A percentile compares a stretch with the other conserved stretches of the same genome.
Evolutionary conservation across 352 stramenopile species (phyloP).

Genomic region (Phytopythium sindhum): DNA sequence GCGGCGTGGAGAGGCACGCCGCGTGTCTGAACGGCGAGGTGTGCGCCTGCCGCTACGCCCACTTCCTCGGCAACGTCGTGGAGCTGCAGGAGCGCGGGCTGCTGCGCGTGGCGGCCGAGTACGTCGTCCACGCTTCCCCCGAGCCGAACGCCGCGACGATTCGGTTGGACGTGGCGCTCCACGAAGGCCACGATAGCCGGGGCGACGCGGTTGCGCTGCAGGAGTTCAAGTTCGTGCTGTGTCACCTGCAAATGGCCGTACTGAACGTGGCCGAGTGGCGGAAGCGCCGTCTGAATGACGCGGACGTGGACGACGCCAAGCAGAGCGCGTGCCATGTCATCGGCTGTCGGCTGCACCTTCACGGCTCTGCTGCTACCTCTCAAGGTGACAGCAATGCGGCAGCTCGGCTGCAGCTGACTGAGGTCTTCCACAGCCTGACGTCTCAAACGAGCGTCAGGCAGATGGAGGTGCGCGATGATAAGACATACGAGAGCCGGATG

Average conservation of each 20-base stretch:
- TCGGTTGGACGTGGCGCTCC: constrained; percentile 40
- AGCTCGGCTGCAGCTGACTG: constrained; percentile 43
- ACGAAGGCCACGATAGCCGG: constrained; percentile 20
- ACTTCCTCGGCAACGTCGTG: constrained; percentile 41
- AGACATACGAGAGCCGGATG: constrained; percentile 57
- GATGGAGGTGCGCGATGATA: constrained; percentile 69
- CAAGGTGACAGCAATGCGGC: constrained; percentile 7
- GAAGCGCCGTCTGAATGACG: constrained; percentile 10
- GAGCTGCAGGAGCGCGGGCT: constrained; percentile 37
- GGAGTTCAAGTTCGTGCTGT: constrained; percentile 59
- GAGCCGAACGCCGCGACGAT: constrained; percentile 38
- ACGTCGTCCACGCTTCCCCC: constrained; percentile 25
- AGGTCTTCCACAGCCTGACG: constrained; percentile 68
- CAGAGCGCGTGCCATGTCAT: constrained; percentile 63
- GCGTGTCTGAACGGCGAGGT: constrained; percentile 40
- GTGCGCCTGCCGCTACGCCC: constrained; percentile 50
- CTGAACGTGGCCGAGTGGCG: constrained; percentile 31
- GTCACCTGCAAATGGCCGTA: constrained; percentile 47
- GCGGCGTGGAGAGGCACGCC: constrained; percentile 27
- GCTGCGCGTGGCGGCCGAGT: constrained; percentile 35
- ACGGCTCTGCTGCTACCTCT: not conserved
- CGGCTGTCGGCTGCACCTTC: constrained; percentile 48
- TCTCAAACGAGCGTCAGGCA: constrained; percentile 51
- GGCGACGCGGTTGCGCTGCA: constrained; percentile 22
- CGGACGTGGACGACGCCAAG: constrained; percentile 28